Evolutionary conservation across 306 rosid species (phyloP).

Genomic region (Quercus bicolor): DNA sequence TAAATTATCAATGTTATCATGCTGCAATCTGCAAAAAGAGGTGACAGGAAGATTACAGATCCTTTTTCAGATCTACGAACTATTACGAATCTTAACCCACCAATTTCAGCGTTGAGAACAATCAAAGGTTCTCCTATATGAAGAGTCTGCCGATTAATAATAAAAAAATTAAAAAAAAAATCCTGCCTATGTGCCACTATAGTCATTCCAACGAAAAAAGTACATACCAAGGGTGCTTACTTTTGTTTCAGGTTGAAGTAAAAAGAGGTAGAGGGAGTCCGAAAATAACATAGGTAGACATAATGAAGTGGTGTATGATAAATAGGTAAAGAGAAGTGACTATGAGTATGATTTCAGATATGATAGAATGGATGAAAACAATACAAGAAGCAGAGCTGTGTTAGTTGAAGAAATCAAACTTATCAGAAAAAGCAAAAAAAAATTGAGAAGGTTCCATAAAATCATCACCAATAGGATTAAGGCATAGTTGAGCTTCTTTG

Average conservation of each 20-base stretch:
- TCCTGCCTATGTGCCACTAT: not conserved
- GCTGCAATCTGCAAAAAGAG: not conserved
- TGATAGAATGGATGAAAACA: not conserved
- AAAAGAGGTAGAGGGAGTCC: not conserved
- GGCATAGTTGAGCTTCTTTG: not conserved
- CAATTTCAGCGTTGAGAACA: slow-evolving; percentile 1
- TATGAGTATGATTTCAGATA: not conserved
- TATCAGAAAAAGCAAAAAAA: too few relatives aligned
- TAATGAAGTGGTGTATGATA: not conserved
- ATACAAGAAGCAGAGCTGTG: not conserved
- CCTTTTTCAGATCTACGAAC: not conserved
- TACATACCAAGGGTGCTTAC: not conserved
- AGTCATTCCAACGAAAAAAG: not conserved
- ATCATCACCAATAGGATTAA: not conserved
- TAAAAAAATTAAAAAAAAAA: too few relatives aligned
- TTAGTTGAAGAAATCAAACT: not conserved
- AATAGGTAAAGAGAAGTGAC: not conserved
- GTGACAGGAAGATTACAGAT: not conserved
- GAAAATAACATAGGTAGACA: not conserved
- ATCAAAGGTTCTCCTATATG: not conserved
- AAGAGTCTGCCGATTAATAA: not conserved
- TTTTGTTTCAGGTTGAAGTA: not conserved
- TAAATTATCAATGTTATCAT: not conserved
- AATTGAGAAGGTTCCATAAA: not conserved
- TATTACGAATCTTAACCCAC: too few relatives aligned